Evolutionary conservation across 208 protist genomes (phyloP).

Genomic region (Plasmodiophora brassicae): DNA sequence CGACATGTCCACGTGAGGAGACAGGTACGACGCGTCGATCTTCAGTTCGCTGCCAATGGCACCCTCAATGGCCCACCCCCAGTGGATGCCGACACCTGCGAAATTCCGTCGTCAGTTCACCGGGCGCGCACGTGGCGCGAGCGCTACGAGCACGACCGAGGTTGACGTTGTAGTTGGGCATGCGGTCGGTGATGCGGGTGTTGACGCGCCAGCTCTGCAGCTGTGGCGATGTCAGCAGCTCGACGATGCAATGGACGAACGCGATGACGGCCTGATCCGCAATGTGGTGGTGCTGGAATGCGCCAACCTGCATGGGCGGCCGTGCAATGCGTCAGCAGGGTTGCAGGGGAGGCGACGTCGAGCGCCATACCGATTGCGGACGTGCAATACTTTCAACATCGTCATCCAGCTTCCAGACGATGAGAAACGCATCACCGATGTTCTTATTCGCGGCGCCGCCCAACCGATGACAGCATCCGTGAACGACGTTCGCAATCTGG

Average conservation of each 20-base stretch:
- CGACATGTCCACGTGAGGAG: constrained; percentile 52
- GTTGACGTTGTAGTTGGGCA: constrained; percentile 19
- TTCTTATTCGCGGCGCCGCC: constrained; percentile 19
- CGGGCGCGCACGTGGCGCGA: too few relatives aligned
- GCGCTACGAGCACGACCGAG: constrained; percentile 6
- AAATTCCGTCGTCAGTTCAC: too few relatives aligned
- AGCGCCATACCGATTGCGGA: neutral
- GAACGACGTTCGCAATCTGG: constrained; percentile 1
- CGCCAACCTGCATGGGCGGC: too few relatives aligned
- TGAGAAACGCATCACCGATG: constrained; percentile 27
- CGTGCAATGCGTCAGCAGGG: too few relatives aligned
- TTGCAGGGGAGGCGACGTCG: neutral
- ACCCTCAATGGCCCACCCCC: constrained; percentile 53
- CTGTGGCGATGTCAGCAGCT: constrained; percentile 13
- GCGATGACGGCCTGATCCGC: neutral
- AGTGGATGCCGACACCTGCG: constrained; percentile 44
- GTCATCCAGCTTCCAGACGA: neutral
- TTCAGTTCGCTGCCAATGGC: constrained; percentile 50
- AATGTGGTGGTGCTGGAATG: neutral
- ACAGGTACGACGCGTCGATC: constrained; percentile 54
- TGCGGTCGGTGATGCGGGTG: neutral
- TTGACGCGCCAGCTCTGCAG: neutral
- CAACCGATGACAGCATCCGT: neutral
- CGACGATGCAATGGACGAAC: constrained; percentile 25
- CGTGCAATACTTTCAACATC: neutral